Percentiles rank a stretch among this genome's conserved stretches.
These are phyloP conservation scores for Gynochthodes officinalis DNA, from an alignment of 257 asterid species.

Conservation along the genomic window DNA sequence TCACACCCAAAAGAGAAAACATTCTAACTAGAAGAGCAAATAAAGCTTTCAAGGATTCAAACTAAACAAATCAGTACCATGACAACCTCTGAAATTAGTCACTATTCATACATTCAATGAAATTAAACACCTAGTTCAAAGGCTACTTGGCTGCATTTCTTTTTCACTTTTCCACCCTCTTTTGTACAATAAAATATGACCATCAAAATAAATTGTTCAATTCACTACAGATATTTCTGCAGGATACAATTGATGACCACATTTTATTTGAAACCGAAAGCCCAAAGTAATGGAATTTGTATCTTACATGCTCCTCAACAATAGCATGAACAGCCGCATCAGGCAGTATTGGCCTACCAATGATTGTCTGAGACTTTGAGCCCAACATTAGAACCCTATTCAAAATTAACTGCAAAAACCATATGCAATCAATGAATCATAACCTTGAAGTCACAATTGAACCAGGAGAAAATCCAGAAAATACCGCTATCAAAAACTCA, in stretches of 20 bases:
- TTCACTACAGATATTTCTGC: neutral
- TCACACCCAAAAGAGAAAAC: neutral
- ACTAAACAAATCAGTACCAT: neutral
- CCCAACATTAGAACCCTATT: constrained; percentile 90
- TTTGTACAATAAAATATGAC: neutral
- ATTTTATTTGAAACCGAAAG: neutral
- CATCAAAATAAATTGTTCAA: neutral
- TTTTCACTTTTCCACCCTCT: neutral
- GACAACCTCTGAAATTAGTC: neutral
- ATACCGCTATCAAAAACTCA: neutral
- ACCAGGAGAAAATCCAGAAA: neutral
- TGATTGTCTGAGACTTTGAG: constrained; percentile 62
- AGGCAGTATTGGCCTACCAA: constrained; percentile 90
- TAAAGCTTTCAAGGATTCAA: neutral
- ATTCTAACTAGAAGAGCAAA: neutral
- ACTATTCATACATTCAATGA: neutral
- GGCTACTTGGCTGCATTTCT: neutral
- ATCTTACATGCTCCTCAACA: constrained; percentile 96
- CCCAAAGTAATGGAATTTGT: neutral
- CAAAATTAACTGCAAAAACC: constrained; percentile 58
- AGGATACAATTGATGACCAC: neutral
- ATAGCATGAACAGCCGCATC: constrained; percentile 94
- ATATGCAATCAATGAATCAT: constrained; percentile 12
- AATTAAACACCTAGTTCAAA: neutral
- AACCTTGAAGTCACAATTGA: neutral